Base-by-base conservation (phyloP, 2,329 filamentous ascomycete species). In the Pleoardoris graminearum region DNA sequence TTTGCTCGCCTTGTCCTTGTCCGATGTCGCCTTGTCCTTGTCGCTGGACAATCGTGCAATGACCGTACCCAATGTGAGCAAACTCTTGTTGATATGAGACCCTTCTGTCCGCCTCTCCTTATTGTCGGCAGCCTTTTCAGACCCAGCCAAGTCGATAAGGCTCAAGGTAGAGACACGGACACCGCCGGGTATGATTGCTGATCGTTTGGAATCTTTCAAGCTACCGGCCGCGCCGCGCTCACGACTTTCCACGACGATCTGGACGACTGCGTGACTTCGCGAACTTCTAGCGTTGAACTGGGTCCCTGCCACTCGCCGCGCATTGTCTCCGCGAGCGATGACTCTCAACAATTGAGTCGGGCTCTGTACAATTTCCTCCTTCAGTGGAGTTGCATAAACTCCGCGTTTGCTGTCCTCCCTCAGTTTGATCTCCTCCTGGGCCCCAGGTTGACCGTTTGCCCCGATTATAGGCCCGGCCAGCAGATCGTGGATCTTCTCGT, bases 281-380 rank as follows among this genome's bases (percentile, higher is more conserved):
- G 94, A 99, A 78, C 93, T 97, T 63, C 93, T 86, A 17, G 92
- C 85, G 69, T 99, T 99, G 81, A 95, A 99, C 67, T 99, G 94
- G 0, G 94, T 99, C 72, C 92, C 96, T 52, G 91, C 91, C 1
- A 91, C 95, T 65, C 92, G 83, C 66, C 94, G 84, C 21, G 92
- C 91, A 69, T 95, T 86, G 70, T 99, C 94, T 67, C 94, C 94
- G 50, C 93, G 85, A 32, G 94, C 92, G 71, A 99, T 99, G 22
- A 99, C 94, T 62, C 94, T 85, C 37, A 99, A 79, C 23, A 99
- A 82, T 71, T 99, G 94, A 0, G 94, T 97, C 1, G 94, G 94
- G 63, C 92, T 97, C 75, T 99, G 94, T 25, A 99, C 94, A 63
- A 99, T 99, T 72, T 99, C 94, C 75, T 99, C 94, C 73, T 97